These are phyloP conservation scores for Hyphodiscus hymeniophilus DNA, from an alignment of 495 filamentous ascomycete genomes.

Conservation along the genomic window DNA sequence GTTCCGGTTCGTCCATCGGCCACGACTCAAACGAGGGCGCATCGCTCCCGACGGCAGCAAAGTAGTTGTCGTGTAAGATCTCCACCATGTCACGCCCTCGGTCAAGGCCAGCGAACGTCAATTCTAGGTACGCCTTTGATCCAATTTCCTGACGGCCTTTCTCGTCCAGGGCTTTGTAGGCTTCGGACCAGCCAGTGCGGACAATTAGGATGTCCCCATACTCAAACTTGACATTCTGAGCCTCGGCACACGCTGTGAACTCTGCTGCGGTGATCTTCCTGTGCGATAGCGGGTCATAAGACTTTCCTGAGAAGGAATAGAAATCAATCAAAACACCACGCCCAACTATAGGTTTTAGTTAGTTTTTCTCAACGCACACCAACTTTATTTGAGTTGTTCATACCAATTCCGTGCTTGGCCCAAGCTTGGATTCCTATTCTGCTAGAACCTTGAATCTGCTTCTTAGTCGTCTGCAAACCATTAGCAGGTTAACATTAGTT, in stretches of 20 bases:
- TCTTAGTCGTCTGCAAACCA: slow-evolving; percentile 44
- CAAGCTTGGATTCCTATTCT: slow-evolving; percentile 45
- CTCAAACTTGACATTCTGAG: slow-evolving; percentile 39
- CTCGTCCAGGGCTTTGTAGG: slow-evolving; percentile 39
- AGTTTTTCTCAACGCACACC: slow-evolving; percentile 53
- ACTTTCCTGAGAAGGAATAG: slow-evolving; percentile 32
- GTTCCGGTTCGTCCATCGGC: slow-evolving; percentile 8
- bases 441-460: slow-evolving; percentile 31
- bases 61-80: slow-evolving; percentile 57
- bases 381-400: slow-evolving; percentile 29
- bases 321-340: slow-evolving; percentile 44
- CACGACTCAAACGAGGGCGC: slow-evolving; percentile 38
- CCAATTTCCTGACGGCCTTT: slow-evolving; percentile 27
- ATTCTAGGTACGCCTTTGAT: slow-evolving; percentile 30
- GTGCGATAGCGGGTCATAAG: slow-evolving; percentile 41
- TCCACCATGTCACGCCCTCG: slow-evolving; percentile 43
- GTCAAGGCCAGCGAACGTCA: slow-evolving; percentile 27
- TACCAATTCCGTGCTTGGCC: slow-evolving; percentile 3
- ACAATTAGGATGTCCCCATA: slow-evolving; percentile 44
- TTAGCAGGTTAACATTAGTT: no score
- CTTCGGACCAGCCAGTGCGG: not conserved
- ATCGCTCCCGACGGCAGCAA: slow-evolving; percentile 47
- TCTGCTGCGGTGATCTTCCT: slow-evolving; percentile 46
- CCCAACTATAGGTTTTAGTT: slow-evolving; percentile 40
- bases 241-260: slow-evolving; percentile 43